Conservation (phyloP, 208 protist species). For the Endotrypanum monterogeii region DNA sequence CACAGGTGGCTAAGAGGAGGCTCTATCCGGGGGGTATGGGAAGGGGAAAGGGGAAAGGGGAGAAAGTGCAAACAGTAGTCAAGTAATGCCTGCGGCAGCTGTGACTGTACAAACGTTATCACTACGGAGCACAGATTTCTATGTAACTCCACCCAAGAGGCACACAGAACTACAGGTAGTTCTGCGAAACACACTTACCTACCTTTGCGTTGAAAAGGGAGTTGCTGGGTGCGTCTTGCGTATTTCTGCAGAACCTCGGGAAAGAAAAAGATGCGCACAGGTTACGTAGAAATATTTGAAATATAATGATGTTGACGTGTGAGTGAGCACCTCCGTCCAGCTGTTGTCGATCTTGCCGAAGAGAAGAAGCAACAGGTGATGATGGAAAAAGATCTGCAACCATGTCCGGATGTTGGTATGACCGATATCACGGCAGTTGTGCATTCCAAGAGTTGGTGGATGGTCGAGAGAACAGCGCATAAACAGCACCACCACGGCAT, state of each 20-base stretch:
- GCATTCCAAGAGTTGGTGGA: neutral
- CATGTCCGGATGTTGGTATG: neutral
- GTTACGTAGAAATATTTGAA: neutral
- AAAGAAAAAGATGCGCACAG: neutral
- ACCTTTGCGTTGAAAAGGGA: neutral
- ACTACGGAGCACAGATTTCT: neutral
- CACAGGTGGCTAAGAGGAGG: no score
- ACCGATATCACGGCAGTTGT: neutral
- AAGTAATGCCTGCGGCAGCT: neutral
- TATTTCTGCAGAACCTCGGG: neutral
- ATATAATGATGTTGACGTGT: slow-evolving; percentile 6
- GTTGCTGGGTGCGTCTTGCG: neutral
- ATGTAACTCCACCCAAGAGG: neutral
- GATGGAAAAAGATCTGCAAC: neutral
- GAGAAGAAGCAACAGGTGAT: no score
- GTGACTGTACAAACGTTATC: neutral
- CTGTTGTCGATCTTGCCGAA: neutral
- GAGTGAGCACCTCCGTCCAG: neutral
- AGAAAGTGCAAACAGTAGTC: neutral
- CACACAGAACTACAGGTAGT: no score
- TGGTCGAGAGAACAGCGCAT: neutral
- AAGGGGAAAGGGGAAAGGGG: neutral
- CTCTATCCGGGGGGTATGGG: no score
- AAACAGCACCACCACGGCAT: neutral
- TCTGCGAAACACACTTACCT: neutral